Percentiles rank a stretch among this genome's conserved stretches.
phyloP scores from a whole-genome alignment of 108 stramenopile species.

The Bacterosira constricta region DNA sequence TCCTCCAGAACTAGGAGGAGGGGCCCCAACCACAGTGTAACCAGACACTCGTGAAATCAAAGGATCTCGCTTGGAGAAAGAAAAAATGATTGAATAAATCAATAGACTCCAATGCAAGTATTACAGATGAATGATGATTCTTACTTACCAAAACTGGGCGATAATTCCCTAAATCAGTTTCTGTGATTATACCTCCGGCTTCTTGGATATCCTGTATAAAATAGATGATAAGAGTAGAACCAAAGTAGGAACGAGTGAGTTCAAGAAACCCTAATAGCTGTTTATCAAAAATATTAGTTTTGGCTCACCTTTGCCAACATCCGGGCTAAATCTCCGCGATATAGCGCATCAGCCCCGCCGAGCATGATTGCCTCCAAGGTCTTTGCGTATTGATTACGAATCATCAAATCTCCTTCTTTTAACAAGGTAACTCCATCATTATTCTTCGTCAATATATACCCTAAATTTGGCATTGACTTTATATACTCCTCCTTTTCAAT shows the following conservation, averaged over 20 bases:
- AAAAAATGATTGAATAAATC: too few relatives aligned
- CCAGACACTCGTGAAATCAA: conserved; percentile 54
- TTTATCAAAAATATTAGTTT: not conserved
- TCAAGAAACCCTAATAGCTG: too few relatives aligned
- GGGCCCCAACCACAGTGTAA: conserved; percentile 66
- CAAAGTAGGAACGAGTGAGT: not conserved
- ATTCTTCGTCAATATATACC: conserved; percentile 40
- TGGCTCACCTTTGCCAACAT: conserved; percentile 26
- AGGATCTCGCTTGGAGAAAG: conserved; percentile 54
- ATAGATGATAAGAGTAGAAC: not conserved
- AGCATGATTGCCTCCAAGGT: conserved; percentile 58
- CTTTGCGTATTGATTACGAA: conserved; percentile 49
- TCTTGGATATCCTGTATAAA: conserved; percentile 46
- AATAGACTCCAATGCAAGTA: too few relatives aligned
- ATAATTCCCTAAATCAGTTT: conserved; percentile 64
- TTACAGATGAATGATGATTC: not conserved
- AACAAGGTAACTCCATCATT: conserved; percentile 33
- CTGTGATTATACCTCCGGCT: conserved; percentile 75
- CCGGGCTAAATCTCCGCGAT: conserved; percentile 56
- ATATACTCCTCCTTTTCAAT: conserved; percentile 8
- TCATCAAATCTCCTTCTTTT: conserved; percentile 70
- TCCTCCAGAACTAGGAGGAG: conserved; percentile 87
- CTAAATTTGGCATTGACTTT: conserved; percentile 19
- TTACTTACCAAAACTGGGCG: conserved; percentile 34
- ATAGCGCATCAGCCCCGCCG: conserved; percentile 68